Evolutionary conservation across 2,329 filamentous ascomycete species (phyloP), one percentile per base, ranked within the genome.

Genomic region (Paracoccidioides brasiliensis): DNA sequence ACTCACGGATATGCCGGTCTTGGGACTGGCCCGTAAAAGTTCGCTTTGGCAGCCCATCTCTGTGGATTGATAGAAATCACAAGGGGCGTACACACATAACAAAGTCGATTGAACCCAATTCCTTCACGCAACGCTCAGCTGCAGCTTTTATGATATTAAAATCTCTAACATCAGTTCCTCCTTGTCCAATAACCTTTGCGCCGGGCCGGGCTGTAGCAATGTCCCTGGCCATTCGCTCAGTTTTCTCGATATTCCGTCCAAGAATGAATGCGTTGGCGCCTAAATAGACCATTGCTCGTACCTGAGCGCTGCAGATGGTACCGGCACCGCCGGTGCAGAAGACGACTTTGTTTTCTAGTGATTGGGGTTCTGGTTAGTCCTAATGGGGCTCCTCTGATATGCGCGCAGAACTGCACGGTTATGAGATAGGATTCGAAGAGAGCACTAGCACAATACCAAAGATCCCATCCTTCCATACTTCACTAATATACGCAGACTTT

Each of bases 251-350:
- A 69, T 88, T 95, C 63, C 93, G 85, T 43, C 93, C 93, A 56
- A 97, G 81, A 66, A 98, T 97, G 72, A 88, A 95, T 52, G 93
- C 93, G 64, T 97, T 85, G 46, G 90, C 91, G 54, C 93, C 93
- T 6, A 98, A 82, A 59, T 90, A 81, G 30, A 98, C 90, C 57
- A 98, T 77, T 3, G 93, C 93, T 61, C 90, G 82, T 37, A 95
- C 93, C 75, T 97, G 93, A 55, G 88, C 90, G 64, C 86, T 93
- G 76, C 93, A 96, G 66, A 98, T 97, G 32, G 86, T 85, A 55
- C 93, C 91, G 4, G 90, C 90, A 53, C 93, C 93, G 57, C 93
- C 93, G 3, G 93, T 98, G 66, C 94, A 94, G 72, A 97, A 95
- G 62, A 91, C 81, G 46, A 97, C 90, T 66, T 93, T 91, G 68